Evolutionary conservation across 75 land plant genomes (phyloP).

Genomic region (Cunninghamia lanceolata): DNA sequence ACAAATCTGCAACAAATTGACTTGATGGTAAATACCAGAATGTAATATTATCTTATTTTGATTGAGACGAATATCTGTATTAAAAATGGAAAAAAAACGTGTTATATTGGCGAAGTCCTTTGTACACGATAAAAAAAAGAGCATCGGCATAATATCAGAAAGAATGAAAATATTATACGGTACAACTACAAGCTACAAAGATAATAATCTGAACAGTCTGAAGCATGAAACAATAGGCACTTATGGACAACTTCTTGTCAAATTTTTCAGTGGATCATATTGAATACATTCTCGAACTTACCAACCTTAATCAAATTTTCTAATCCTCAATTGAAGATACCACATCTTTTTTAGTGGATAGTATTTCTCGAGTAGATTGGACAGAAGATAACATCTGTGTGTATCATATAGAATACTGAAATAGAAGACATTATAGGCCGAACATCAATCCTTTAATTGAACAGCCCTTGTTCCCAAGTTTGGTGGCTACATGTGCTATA

Average conservation of each 20-base stretch:
- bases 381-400: neutral
- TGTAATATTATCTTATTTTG: neutral
- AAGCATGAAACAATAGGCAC: neutral
- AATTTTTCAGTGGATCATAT: neutral
- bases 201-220: neutral
- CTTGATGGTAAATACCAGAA: neutral
- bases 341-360: neutral
- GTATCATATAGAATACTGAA: neutral
- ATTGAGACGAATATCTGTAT: too few relatives aligned
- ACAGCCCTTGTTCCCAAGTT: neutral
- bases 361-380: neutral
- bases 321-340: neutral
- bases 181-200: neutral
- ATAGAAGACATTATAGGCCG: neutral
- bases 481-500: neutral
- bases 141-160: neutral
- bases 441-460: neutral
- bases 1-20: conserved; percentile 53
- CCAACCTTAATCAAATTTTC: neutral
- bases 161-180: neutral
- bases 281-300: neutral
- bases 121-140: too few relatives aligned
- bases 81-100: too few relatives aligned
- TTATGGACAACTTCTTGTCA: neutral
- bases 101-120: too few relatives aligned